These are phyloP conservation scores for Scalesia atractyloides DNA, from an alignment of 129 eudicot genomes.

Conservation along the genomic window DNA sequence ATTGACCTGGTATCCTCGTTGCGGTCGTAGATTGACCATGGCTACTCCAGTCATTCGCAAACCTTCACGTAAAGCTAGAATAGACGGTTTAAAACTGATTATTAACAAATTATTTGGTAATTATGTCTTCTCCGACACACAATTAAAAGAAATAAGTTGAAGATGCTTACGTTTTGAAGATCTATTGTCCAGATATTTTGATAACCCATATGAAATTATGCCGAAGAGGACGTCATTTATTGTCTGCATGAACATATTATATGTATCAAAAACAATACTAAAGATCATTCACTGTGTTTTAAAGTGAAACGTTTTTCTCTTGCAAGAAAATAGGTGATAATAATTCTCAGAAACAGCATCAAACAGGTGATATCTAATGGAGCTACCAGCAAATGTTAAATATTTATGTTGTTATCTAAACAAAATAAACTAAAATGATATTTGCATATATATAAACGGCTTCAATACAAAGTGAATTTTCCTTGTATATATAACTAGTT, in stretches of 20 bases:
- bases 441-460: too few species aligned
- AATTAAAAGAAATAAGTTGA: neutral
- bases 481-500: too few species aligned
- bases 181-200: constrained; percentile 55
- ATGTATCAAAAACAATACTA: too few species aligned
- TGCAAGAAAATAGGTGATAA: neutral
- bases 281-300: neutral
- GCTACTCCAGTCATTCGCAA: constrained; percentile 65
- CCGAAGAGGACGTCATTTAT: constrained; percentile 80
- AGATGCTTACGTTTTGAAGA: constrained; percentile 56
- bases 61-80: constrained; percentile 50
- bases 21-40: constrained; percentile 75
- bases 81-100: neutral
- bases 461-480: too few species aligned
- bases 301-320: neutral
- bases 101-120: neutral
- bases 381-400: too few species aligned
- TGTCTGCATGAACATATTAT: constrained; percentile 52
- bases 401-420: too few species aligned
- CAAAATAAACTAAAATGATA: too few species aligned
- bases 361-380: neutral
- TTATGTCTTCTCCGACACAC: neutral
- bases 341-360: neutral
- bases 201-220: constrained; percentile 66
- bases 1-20: constrained; percentile 56